phyloP scores from a whole-genome alignment of 2,329 filamentous ascomycete species.

The Blastomyces parvus region DNA sequence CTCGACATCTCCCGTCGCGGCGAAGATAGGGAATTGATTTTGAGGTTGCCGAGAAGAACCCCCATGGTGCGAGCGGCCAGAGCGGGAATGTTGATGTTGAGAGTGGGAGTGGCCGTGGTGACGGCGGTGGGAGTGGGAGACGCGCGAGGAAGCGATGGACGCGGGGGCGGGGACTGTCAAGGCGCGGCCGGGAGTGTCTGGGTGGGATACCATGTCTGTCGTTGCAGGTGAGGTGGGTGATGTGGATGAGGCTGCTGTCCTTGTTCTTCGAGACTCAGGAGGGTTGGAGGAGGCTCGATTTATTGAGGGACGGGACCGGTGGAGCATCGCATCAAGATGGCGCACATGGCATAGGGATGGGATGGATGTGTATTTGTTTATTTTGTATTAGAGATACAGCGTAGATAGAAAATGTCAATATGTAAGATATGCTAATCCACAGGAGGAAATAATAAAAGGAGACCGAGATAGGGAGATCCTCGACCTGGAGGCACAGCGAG shows the following conservation, averaged over 20 bases:
- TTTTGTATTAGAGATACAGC: not conserved
- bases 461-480: not conserved
- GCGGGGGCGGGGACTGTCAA: conserved; percentile 45
- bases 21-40: conserved; percentile 90
- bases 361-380: not conserved
- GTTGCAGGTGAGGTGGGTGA: conserved; percentile 9
- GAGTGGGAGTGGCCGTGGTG: conserved; percentile 42
- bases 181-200: conserved; percentile 42
- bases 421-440: not conserved
- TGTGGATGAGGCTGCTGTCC: conserved; percentile 6
- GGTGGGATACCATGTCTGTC: conserved; percentile 34
- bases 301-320: conserved; percentile 2
- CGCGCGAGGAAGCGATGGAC: conserved; percentile 47
- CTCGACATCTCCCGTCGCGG: conserved; percentile 85
- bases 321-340: conserved; percentile 3
- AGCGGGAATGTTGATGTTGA: conserved; percentile 57
- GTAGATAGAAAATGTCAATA: conserved; percentile 2
- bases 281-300: conserved; percentile 4
- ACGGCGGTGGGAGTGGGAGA: conserved; percentile 6
- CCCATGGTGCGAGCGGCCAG: conserved; percentile 56
- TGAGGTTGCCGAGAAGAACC: conserved; percentile 62
- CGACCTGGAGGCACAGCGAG: not conserved
- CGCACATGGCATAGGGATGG: conserved; percentile 6
- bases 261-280: conserved; percentile 8
- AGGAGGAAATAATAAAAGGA: not conserved